These are phyloP conservation scores for Uronychia setigera DNA, from an alignment of 73 alveolate species.

Conservation along the genomic window DNA sequence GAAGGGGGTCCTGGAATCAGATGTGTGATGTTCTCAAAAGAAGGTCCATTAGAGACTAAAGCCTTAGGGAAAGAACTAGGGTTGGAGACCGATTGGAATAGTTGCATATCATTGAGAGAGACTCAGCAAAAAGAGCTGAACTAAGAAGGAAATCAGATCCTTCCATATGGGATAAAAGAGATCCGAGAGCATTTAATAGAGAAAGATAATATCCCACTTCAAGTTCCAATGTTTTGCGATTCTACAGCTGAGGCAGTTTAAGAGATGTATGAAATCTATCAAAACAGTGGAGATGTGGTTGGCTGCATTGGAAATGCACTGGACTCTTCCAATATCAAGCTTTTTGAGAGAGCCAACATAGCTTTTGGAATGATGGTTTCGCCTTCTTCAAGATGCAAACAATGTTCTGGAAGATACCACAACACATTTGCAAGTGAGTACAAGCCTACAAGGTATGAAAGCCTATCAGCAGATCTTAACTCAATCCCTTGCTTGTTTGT, in stretches of 20 bases:
- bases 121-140: slow-evolving; percentile 33
- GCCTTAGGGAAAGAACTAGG: slow-evolving; percentile 61
- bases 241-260: slow-evolving; percentile 31
- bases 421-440: slow-evolving; percentile 4
- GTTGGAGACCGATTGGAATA: slow-evolving; percentile 60
- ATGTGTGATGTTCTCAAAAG: slow-evolving; percentile 56
- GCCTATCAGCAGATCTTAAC: slow-evolving; percentile 22
- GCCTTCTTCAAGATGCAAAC: slow-evolving; percentile 39
- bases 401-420: slow-evolving; percentile 40
- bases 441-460: slow-evolving; percentile 38
- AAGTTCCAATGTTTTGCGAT: slow-evolving; percentile 68
- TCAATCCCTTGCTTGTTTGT: slow-evolving; percentile 57
- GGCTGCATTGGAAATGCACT: slow-evolving; percentile 64
- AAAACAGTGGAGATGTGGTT: slow-evolving; percentile 67
- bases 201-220: slow-evolving; percentile 60
- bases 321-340: slow-evolving; percentile 42
- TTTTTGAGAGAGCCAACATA: slow-evolving; percentile 52
- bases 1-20: slow-evolving; percentile 44
- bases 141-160: slow-evolving; percentile 51
- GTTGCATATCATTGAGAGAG: slow-evolving; percentile 51
- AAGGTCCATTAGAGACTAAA: slow-evolving; percentile 50
- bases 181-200: slow-evolving; percentile 56
- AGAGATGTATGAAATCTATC: slow-evolving; percentile 62
- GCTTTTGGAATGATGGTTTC: slow-evolving; percentile 52
- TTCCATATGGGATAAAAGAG: slow-evolving; percentile 66